These are phyloP conservation scores for Pulveroboletus sp. DNA, from an alignment of 768 basidiomycete genomes.

Conservation along the genomic window DNA sequence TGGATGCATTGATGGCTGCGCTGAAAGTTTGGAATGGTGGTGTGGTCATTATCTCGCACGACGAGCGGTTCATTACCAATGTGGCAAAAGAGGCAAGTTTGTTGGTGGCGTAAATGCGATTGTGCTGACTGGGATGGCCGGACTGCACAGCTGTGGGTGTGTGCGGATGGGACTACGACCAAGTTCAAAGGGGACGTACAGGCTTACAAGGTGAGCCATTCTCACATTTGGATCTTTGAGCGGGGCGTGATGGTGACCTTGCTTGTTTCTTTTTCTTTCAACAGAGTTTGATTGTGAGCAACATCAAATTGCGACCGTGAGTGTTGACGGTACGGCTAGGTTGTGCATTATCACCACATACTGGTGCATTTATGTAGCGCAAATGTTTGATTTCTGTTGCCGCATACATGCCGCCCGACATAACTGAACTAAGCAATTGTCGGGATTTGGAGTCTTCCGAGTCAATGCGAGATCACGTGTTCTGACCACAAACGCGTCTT, in stretches of 20 bases:
- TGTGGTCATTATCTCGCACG: slow-evolving; percentile 92
- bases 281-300: slow-evolving; percentile 74
- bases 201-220: slow-evolving; percentile 72
- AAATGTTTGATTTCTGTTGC: too few relatives aligned
- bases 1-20: slow-evolving; percentile 91
- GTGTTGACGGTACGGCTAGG: too few relatives aligned
- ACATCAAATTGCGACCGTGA: slow-evolving; percentile 56
- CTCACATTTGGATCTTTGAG: neutral
- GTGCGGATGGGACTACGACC: slow-evolving; percentile 73
- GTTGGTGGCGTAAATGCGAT: neutral
- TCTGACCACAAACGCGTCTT: slow-evolving; percentile 10
- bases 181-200: slow-evolving; percentile 91
- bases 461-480: slow-evolving; percentile 14
- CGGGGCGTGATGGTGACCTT: neutral
- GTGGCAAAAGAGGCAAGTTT: slow-evolving; percentile 73
- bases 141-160: slow-evolving; percentile 79
- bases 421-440: too few relatives aligned
- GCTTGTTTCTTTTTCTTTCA: too few relatives aligned
- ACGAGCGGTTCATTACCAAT: slow-evolving; percentile 91
- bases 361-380: too few relatives aligned
- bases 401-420: too few relatives aligned
- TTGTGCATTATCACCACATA: too few relatives aligned
- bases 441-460: too few relatives aligned
- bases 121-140: too few relatives aligned
- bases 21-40: slow-evolving; percentile 82